Evolutionary conservation across 371 early-diverging fungal species (phyloP).

Genomic region (Umbelopsis sp.): DNA sequence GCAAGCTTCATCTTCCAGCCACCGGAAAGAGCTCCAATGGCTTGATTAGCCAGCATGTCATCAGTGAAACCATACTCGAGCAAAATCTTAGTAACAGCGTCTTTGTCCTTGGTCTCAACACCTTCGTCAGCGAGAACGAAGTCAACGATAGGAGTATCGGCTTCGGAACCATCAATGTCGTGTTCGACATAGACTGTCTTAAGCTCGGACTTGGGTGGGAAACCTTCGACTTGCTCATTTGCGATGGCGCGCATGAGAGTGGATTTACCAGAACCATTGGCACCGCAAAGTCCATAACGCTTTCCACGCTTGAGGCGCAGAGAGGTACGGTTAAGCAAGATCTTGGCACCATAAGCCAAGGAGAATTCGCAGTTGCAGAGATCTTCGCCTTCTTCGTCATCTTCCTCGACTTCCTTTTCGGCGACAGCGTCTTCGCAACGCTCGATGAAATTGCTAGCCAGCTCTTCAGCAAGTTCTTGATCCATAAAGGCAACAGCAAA

Average conservation of each 20-base stretch:
- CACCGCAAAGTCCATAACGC: constrained; percentile 84
- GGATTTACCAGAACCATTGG: constrained; percentile 89
- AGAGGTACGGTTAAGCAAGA: constrained; percentile 76
- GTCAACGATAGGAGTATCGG: constrained; percentile 69
- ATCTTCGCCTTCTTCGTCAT: constrained; percentile 73
- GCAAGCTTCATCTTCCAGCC: constrained; percentile 92
- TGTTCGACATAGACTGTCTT: constrained; percentile 79
- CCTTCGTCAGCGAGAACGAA: constrained; percentile 61
- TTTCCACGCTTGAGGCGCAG: constrained; percentile 78
- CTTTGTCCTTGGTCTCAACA: constrained; percentile 55
- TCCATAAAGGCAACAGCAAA: constrained; percentile 15
- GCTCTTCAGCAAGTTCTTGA: constrained; percentile 28
- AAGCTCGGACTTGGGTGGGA: constrained; percentile 73
- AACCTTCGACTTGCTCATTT: constrained; percentile 75
- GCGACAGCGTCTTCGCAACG: constrained; percentile 52
- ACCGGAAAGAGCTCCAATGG: constrained; percentile 81
- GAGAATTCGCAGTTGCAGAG: constrained; percentile 83
- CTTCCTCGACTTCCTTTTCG: constrained; percentile 46
- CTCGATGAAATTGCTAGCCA: constrained; percentile 39
- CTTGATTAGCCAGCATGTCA: constrained; percentile 60
- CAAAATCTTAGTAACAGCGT: constrained; percentile 61
- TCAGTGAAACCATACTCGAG: constrained; percentile 72
- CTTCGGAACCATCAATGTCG: constrained; percentile 76
- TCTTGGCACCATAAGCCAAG: constrained; percentile 84
- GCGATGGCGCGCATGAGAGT: constrained; percentile 87